phyloP scores from a whole-genome alignment of 805 yeast genomes.

The Lachancea sp. region DNA sequence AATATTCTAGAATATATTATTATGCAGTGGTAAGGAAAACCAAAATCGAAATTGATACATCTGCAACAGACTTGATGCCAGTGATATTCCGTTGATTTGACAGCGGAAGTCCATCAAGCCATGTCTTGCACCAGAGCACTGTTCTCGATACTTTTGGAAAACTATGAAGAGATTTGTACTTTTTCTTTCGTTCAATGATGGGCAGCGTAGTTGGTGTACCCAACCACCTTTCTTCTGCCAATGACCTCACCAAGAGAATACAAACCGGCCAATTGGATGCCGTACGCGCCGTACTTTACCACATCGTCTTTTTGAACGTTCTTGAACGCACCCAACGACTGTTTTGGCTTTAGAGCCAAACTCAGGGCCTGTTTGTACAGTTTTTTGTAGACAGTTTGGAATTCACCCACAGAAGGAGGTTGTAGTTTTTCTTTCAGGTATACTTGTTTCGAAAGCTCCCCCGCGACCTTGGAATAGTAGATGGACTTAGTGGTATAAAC shows the following conservation, averaged over 20 bases:
- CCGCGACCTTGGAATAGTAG: slow-evolving; percentile 68
- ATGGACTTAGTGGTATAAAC: slow-evolving; percentile 46
- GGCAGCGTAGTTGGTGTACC: slow-evolving; percentile 52
- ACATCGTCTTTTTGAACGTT: slow-evolving; percentile 49
- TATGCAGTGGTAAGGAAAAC: slow-evolving; percentile 5
- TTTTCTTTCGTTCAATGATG: slow-evolving; percentile 20
- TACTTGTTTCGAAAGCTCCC: slow-evolving; percentile 50
- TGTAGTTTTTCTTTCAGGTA: slow-evolving; percentile 89
- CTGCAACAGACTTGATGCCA: too few relatives aligned
- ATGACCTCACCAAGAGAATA: slow-evolving; percentile 93
- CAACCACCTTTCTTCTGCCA: slow-evolving; percentile 91
- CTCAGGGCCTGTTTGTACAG: slow-evolving; percentile 42
- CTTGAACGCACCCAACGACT: slow-evolving; percentile 42
- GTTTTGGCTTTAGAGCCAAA: slow-evolving; percentile 54
- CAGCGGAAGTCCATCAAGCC: too few relatives aligned
- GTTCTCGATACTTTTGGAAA: not conserved
- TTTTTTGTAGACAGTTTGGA: slow-evolving; percentile 64
- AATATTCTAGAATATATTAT: slow-evolving; percentile 6
- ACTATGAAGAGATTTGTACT: not conserved
- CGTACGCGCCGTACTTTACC: slow-evolving; percentile 64
- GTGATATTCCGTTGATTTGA: too few relatives aligned
- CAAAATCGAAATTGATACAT: not conserved
- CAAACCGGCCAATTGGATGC: slow-evolving; percentile 80
- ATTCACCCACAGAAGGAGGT: slow-evolving; percentile 76
- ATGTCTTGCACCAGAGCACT: not conserved